These are phyloP conservation scores for Monilinia laxa DNA, from an alignment of 2,329 filamentous ascomycete genomes.

Conservation along the genomic window DNA sequence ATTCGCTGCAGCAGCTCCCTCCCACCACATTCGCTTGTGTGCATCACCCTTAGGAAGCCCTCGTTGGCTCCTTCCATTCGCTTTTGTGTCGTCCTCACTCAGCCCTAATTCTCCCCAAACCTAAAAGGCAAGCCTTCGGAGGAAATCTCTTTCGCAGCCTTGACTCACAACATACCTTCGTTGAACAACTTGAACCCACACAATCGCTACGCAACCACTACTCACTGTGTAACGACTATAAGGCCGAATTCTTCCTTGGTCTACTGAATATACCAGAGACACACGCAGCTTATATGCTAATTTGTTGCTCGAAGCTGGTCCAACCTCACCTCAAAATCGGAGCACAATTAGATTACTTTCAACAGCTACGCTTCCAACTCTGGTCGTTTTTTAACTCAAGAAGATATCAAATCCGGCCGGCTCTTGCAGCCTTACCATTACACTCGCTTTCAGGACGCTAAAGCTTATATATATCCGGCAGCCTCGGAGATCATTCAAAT, in stretches of 20 bases:
- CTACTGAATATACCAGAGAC: constrained; percentile 7
- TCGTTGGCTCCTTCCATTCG: constrained; percentile 75
- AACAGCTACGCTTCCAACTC: constrained; percentile 32
- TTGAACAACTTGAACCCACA: constrained; percentile 22
- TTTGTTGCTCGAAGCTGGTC: constrained; percentile 25
- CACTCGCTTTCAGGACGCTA: constrained; percentile 34
- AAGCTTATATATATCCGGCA: constrained; percentile 36
- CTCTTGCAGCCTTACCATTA: constrained; percentile 34
- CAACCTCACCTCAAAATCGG: constrained; percentile 26
- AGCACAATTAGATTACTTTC: constrained; percentile 37
- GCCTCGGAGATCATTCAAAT: constrained; percentile 31
- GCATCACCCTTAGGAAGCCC: constrained; percentile 58
- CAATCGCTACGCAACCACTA: constrained; percentile 15
- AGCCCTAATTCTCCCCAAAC: constrained; percentile 30
- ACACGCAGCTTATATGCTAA: constrained; percentile 33
- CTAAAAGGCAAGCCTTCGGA: constrained; percentile 37
- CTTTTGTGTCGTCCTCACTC: constrained; percentile 47
- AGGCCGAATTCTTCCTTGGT: constrained; percentile 21
- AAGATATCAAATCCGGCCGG: constrained; percentile 26
- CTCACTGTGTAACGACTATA: constrained; percentile 23
- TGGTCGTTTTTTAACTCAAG: constrained; percentile 27
- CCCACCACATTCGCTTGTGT: constrained; percentile 39
- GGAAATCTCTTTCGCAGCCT: constrained; percentile 30
- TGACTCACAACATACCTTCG: constrained; percentile 27
- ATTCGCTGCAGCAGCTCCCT: constrained; percentile 26